Base-by-base conservation (phyloP, 495 filamentous ascomycete genomes). In the Xylaria acuta region DNA sequence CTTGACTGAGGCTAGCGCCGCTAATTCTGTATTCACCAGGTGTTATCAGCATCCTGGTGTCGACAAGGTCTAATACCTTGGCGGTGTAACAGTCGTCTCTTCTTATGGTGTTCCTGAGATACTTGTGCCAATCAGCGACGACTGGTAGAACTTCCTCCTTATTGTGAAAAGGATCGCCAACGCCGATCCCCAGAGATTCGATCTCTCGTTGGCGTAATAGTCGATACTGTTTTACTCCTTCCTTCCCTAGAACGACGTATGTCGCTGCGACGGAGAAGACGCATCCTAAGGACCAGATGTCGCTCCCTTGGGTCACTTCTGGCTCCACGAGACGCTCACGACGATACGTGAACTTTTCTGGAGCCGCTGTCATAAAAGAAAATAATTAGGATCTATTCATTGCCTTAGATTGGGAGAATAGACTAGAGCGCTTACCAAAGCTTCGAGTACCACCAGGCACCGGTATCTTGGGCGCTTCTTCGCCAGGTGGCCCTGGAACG, bases 191-290 rank as follows among this genome's bases (percentile, higher is more conserved):
- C 6, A 65, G 14, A 25, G 63, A 65, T n/a, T 65, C 41, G 27
- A 75, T 69, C 8, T 72, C 75, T 27, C 43, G 62, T 69, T 72
- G 67, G 25, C 81, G 76, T 14, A 80, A 27, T 14, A 70, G 49
- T 5, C 70, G 45, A 68, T 78, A 82, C 62, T 76, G 73, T 25
- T 63, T 51, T 14, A 80, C 68, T 14, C 81, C 81, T 53, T 68
- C 63, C 56, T 71, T 70, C 8, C 80, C 81, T 4, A 82, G 68
- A 14, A 82, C 72, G 1, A 81, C 75, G 73, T 79, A 83, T n/a
- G 82, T 82, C n/a, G 82, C 82, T 14, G 77, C 80, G 14, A 81
- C 60, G 2, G 82, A 83, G 62, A 83, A 78, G 56, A 83, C 82
- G 71, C 82, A 83, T 25, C 80, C 82, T 40, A 83, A 54, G 5